These are phyloP conservation scores for Lactifluus pinguis DNA, from an alignment of 768 basidiomycete genomes.

Conservation along the genomic window DNA sequence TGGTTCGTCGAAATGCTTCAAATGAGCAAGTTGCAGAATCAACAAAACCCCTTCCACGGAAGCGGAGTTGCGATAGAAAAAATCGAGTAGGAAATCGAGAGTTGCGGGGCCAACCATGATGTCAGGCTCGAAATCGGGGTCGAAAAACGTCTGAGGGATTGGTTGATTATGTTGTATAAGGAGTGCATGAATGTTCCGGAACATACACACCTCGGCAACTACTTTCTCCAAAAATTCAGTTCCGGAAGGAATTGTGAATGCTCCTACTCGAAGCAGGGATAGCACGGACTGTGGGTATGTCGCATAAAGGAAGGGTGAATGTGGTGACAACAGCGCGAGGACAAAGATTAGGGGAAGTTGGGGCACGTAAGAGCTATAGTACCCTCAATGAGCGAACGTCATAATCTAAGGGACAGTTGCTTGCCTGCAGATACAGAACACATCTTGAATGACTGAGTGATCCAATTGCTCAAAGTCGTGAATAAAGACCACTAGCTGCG, in stretches of 20 bases:
- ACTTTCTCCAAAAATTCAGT: slow-evolving; percentile 42
- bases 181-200: neutral
- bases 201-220: slow-evolving; percentile 41
- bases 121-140: slow-evolving; percentile 47
- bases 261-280: slow-evolving; percentile 45
- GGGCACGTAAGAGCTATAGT: slow-evolving; percentile 40
- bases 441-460: slow-evolving; percentile 49
- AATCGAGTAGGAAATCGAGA: slow-evolving; percentile 49
- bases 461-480: slow-evolving; percentile 75
- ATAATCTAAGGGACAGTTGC: neutral
- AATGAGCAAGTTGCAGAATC: slow-evolving; percentile 54
- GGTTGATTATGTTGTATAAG: neutral
- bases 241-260: slow-evolving; percentile 43
- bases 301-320: slow-evolving; percentile 44
- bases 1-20: slow-evolving; percentile 66
- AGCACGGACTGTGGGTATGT: slow-evolving; percentile 54
- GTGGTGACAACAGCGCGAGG: slow-evolving; percentile 49
- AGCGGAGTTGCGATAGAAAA: slow-evolving; percentile 44
- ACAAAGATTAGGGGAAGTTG: slow-evolving; percentile 58
- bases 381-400: neutral
- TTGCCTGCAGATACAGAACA: slow-evolving; percentile 66
- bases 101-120: slow-evolving; percentile 51
- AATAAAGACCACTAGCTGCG: slow-evolving; percentile 48
- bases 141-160: slow-evolving; percentile 51
- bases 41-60: slow-evolving; percentile 51